phyloP scores from a whole-genome alignment of 163 green algal species.

The Prototheca wickerhamii region DNA sequence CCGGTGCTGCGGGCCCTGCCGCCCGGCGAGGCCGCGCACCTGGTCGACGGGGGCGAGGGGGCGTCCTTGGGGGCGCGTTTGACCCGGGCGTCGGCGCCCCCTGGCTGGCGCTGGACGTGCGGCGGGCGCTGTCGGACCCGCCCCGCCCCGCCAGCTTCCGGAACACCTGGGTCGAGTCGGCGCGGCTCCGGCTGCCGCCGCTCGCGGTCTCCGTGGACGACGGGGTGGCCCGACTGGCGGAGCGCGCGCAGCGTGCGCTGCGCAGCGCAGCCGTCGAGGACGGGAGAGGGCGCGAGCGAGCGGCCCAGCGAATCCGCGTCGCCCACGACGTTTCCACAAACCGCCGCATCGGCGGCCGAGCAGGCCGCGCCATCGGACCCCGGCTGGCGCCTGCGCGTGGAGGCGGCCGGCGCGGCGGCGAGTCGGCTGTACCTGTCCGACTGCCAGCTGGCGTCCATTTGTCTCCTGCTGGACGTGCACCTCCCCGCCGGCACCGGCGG shows the following conservation, averaged over 20 bases:
- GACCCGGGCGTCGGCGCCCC: background rate
- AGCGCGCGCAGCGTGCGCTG: constrained; percentile 6
- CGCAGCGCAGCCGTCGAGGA: background rate
- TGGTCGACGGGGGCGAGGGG: too few relatives aligned
- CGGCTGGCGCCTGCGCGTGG: background rate
- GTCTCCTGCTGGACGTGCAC: constrained; percentile 35
- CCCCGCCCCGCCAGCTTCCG: constrained; percentile 7
- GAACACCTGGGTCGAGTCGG: constrained; percentile 29
- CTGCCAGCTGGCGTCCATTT: constrained; percentile 15
- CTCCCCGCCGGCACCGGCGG: constrained; percentile 15
- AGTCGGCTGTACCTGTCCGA: constrained; percentile 24
- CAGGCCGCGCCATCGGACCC: background rate
- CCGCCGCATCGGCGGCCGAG: background rate
- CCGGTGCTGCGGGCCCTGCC: too few relatives aligned
- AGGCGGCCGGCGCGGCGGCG: constrained; percentile 14
- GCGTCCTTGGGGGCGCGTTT: background rate
- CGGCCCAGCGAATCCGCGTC: background rate
- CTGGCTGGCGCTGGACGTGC: background rate
- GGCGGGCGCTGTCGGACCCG: background rate
- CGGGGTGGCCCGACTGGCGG: constrained; percentile 19
- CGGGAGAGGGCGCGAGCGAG: background rate
- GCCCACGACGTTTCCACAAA: background rate
- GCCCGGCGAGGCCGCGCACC: background rate
- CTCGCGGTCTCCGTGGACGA: constrained; percentile 28
- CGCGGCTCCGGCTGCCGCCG: constrained; percentile 14